phyloP scores from a whole-genome alignment of 2,329 filamentous ascomycete species.

The Talaromyces sp. region DNA sequence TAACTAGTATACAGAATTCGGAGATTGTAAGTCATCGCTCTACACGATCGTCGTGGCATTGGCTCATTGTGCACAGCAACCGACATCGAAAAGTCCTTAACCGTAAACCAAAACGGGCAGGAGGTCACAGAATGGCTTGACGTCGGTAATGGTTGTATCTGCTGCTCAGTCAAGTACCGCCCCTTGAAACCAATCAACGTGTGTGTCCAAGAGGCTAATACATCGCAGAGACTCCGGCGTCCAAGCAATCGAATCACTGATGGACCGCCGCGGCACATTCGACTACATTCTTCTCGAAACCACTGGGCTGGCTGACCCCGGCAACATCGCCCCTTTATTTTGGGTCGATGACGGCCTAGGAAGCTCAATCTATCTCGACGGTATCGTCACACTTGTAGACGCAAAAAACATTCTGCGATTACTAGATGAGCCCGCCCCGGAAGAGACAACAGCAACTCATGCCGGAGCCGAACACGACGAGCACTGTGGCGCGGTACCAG shows the following conservation, averaged over 20 bases:
- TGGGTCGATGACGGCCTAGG: constrained; percentile 97
- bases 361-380: constrained; percentile 93
- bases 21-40: constrained; percentile 61
- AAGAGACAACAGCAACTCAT: constrained; percentile 34
- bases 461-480: constrained; percentile 22
- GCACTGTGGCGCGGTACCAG: constrained; percentile 52
- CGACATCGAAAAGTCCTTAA: constrained; percentile 94
- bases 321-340: constrained; percentile 91
- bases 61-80: constrained; percentile 55
- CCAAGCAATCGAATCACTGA: constrained; percentile 89
- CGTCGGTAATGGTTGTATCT: constrained; percentile 94
- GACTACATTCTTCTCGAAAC: constrained; percentile 98
- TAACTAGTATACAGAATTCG: constrained; percentile 60
- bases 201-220: background rate
- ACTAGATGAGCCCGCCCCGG: constrained; percentile 63
- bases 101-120: constrained; percentile 77
- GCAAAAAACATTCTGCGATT: constrained; percentile 85
- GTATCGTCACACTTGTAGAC: constrained; percentile 93
- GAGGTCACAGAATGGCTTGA: constrained; percentile 93
- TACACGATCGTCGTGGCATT: background rate
- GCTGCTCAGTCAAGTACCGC: constrained; percentile 85
- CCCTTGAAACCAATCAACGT: too few relatives aligned
- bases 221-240: constrained; percentile 75
- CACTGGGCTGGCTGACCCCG: constrained; percentile 89
- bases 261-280: constrained; percentile 89